Evolutionary conservation across 2,329 filamentous ascomycete genomes (phyloP).

Genomic region (Exophiala xenobiotica): DNA sequence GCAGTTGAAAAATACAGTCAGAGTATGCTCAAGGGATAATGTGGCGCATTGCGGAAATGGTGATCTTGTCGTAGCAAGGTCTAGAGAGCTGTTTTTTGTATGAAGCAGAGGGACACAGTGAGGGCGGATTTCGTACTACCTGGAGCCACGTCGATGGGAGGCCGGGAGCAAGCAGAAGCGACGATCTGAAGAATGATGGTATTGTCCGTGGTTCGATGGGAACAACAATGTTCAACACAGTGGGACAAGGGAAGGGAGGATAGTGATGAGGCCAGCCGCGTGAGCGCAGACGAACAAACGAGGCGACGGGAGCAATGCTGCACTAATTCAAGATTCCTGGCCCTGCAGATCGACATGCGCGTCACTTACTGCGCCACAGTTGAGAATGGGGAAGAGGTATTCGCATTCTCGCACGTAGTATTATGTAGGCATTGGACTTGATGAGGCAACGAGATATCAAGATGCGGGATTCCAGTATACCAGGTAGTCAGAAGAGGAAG

Average conservation of each 20-base stretch:
- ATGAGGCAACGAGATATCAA: too few species aligned
- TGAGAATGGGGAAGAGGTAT: too few species aligned
- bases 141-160: not conserved
- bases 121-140: not conserved
- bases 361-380: slow-evolving; percentile 5
- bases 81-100: not conserved
- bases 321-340: not conserved
- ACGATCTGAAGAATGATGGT: not conserved
- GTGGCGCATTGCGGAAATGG: not conserved
- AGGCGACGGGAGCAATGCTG: not conserved
- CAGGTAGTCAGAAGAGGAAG: too few species aligned
- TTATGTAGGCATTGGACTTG: too few species aligned
- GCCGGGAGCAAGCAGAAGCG: not conserved
- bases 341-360: slow-evolving; percentile 1
- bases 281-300: not conserved
- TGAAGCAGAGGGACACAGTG: not conserved
- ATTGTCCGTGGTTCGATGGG: too few species aligned
- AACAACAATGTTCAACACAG: too few species aligned
- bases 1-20: too few species aligned
- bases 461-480: too few species aligned
- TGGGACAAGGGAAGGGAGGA: not conserved
- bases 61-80: not conserved
- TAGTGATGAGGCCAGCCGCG: not conserved
- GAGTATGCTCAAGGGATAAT: not conserved
- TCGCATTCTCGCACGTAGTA: too few species aligned